Conservation (phyloP, 2,329 filamentous ascomycete genomes). For the Xylaria sp. region DNA sequence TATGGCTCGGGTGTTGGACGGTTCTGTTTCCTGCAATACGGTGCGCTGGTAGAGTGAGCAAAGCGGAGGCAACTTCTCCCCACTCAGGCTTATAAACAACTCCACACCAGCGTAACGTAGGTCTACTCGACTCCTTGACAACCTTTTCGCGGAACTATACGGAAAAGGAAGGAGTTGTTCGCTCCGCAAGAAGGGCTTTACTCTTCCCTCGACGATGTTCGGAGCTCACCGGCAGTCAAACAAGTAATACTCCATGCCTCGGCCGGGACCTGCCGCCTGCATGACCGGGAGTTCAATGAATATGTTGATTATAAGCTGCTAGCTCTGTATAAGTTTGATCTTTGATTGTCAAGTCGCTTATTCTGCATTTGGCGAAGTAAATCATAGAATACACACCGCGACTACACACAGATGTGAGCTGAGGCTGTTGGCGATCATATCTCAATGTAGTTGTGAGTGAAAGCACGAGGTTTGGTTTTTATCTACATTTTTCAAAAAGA, state of each 20-base stretch:
- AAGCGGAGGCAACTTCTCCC: neutral
- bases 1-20: too few species aligned
- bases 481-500: neutral
- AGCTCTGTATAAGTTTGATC: neutral
- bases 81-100: neutral
- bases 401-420: too few species aligned
- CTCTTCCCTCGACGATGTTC: neutral
- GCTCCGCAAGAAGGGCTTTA: neutral
- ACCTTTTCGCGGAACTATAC: neutral
- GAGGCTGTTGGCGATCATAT: too few species aligned
- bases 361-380: neutral
- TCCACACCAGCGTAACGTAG: too few species aligned
- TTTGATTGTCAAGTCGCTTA: neutral
- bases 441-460: too few species aligned
- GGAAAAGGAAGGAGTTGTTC: conserved; percentile 3
- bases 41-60: too few species aligned
- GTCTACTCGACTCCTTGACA: neutral
- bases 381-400: neutral
- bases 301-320: neutral
- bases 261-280: conserved; percentile 18
- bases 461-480: neutral
- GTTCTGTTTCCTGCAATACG: too few species aligned
- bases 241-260: neutral
- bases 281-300: neutral
- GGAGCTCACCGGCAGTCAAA: neutral